A percentile compares a stretch with the other conserved stretches of the same genome.
phyloP scores from a whole-genome alignment of 495 filamentous ascomycete genomes.

The Xylaria cubensis region DNA sequence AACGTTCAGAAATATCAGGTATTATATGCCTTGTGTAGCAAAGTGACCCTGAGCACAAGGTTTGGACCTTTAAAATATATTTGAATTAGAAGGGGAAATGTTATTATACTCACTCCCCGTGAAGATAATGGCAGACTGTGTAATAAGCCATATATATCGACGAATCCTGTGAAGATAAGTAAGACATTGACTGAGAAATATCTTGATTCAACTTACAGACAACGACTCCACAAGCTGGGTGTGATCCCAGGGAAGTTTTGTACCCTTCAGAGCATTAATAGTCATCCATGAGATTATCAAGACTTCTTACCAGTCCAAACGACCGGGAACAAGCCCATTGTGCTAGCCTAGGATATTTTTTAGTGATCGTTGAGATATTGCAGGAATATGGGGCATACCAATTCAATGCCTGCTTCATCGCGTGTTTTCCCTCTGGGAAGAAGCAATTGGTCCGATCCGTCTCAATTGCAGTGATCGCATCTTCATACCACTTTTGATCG shows the following conservation, averaged over 20 bases:
- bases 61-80: not conserved
- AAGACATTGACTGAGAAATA: not conserved
- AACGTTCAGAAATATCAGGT: not conserved
- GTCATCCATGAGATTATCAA: not conserved
- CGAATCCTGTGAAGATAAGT: conserved; percentile 58
- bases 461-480: conserved; percentile 77
- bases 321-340: conserved; percentile 94
- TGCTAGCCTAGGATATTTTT: conserved; percentile 61
- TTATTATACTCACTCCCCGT: conserved; percentile 53
- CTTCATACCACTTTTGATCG: conserved; percentile 38
- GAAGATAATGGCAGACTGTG: conserved; percentile 87
- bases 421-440: conserved; percentile 28
- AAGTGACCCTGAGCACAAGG: not conserved
- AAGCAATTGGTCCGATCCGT: conserved; percentile 84
- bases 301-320: conserved; percentile 71
- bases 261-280: conserved; percentile 48
- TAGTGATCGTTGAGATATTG: not conserved
- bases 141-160: conserved; percentile 99
- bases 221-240: conserved; percentile 92
- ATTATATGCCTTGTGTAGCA: not conserved
- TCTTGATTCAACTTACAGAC: conserved; percentile 44
- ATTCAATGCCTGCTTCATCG: conserved; percentile 70
- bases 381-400: conserved; percentile 50
- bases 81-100: not conserved
- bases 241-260: conserved; percentile 93